phyloP scores from a whole-genome alignment of 139 green algal species.

The Chlorella sp. region DNA sequence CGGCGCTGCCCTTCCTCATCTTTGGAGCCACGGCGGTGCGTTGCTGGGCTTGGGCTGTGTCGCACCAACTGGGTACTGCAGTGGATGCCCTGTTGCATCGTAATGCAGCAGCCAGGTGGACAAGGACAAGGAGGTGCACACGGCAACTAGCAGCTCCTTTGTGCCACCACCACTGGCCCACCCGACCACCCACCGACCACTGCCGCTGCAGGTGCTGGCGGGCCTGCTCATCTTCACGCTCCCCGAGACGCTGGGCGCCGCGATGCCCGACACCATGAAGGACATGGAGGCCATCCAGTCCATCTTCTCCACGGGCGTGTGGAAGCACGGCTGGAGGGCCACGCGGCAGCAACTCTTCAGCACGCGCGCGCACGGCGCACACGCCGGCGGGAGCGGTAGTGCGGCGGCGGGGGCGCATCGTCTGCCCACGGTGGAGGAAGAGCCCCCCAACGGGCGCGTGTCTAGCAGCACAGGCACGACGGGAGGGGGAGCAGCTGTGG shows the following conservation, averaged over 20 bases:
- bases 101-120: no score
- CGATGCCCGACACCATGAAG: conserved; percentile 34
- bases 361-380: neutral
- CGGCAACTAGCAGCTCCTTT: no score
- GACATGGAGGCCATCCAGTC: conserved; percentile 37
- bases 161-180: no score
- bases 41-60: no score
- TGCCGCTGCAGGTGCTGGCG: conserved; percentile 11
- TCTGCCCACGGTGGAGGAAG: neutral
- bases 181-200: no score
- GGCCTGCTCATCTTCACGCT: conserved; percentile 40
- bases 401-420: no score
- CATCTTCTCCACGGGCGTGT: conserved; percentile 29
- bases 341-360: neutral
- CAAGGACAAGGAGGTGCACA: no score
- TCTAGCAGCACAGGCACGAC: no score
- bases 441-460: no score
- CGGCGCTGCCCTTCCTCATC: conserved; percentile 27
- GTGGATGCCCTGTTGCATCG: no score
- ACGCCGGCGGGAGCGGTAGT: neutral
- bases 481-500: no score
- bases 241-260: conserved; percentile 39
- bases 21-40: conserved; percentile 21
- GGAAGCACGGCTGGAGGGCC: conserved; percentile 1
- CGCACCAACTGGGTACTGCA: no score